Evolutionary conservation across 495 filamentous ascomycete species (phyloP).

Genomic region (Penicillium nucicola): DNA sequence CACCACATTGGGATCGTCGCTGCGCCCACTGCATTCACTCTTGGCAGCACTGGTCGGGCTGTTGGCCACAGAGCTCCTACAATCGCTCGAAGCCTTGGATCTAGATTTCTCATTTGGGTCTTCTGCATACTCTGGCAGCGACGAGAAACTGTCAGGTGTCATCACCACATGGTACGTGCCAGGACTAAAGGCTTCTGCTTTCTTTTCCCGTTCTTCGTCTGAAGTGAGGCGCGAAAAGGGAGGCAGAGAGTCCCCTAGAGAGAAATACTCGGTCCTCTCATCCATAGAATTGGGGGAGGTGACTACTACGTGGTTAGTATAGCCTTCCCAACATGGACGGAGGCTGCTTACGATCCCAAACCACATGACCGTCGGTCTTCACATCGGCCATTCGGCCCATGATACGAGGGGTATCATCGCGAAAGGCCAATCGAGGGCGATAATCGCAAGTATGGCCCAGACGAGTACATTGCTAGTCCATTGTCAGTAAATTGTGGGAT

Average conservation of each 20-base stretch:
- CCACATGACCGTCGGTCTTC: slow-evolving; percentile 41
- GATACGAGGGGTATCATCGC: slow-evolving; percentile 54
- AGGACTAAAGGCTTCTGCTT: slow-evolving; percentile 49
- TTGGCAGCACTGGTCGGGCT: slow-evolving; percentile 13
- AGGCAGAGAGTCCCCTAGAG: slow-evolving; percentile 43
- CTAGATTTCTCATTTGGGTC: slow-evolving; percentile 20
- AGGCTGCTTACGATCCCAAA: slow-evolving; percentile 52
- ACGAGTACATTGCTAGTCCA: slow-evolving; percentile 50
- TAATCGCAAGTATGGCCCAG: slow-evolving; percentile 58
- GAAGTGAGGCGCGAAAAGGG: slow-evolving; percentile 52
- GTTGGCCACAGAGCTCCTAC: slow-evolving; percentile 20
- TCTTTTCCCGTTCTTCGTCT: slow-evolving; percentile 60
- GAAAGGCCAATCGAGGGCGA: slow-evolving; percentile 52
- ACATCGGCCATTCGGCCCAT: slow-evolving; percentile 56
- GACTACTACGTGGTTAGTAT: slow-evolving; percentile 16
- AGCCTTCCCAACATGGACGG: neutral
- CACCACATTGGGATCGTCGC: slow-evolving; percentile 42
- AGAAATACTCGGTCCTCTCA: slow-evolving; percentile 24
- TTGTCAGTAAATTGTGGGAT: slow-evolving; percentile 3
- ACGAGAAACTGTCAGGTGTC: slow-evolving; percentile 53
- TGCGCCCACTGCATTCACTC: slow-evolving; percentile 11
- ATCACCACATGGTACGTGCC: slow-evolving; percentile 58
- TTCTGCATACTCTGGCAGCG: slow-evolving; percentile 51
- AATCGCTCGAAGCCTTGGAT: slow-evolving; percentile 12
- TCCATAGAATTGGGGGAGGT: slow-evolving; percentile 23